These are phyloP conservation scores for Diaporthe longicolla DNA, from an alignment of 2,329 filamentous ascomycete species.

Conservation along the genomic window DNA sequence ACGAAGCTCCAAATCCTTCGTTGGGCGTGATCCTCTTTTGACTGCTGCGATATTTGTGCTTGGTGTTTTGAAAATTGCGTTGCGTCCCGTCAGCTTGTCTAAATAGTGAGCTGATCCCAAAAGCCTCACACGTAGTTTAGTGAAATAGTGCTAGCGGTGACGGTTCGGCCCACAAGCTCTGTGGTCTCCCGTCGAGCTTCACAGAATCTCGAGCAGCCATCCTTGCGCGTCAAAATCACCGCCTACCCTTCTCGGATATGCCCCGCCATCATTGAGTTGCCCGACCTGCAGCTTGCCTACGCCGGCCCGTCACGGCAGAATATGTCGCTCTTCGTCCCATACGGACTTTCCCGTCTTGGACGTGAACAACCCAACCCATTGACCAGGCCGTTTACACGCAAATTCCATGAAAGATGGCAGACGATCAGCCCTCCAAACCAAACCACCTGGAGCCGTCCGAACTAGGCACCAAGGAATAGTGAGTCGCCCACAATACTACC, in stretches of 20 bases:
- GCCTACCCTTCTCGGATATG: constrained; percentile 25
- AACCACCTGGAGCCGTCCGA: constrained; percentile 80
- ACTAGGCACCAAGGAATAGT: constrained; percentile 95
- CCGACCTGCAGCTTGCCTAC: neutral
- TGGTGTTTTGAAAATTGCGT: neutral
- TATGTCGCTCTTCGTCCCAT: neutral
- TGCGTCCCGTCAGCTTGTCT: neutral
- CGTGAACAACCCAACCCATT: neutral
- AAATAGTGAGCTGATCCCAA: neutral
- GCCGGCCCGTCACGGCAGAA: neutral
- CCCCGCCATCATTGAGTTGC: neutral
- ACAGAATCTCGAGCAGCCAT: constrained; percentile 10
- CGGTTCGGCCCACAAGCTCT: neutral
- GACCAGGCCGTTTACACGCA: neutral
- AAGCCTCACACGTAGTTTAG: neutral
- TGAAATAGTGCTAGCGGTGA: neutral
- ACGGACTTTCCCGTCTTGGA: neutral
- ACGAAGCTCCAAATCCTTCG: neutral
- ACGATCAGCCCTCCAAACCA: constrained; percentile 58
- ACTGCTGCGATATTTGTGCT: neutral
- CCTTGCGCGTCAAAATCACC: neutral
- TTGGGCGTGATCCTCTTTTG: neutral
- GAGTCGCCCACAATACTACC: constrained; percentile 52
- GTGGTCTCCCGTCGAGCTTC: neutral
- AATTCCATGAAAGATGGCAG: constrained; percentile 17